Evolutionary conservation across 129 eudicot species (phyloP), one percentile per base, ranked within the genome.

Genomic region (Escallonia rubra): DNA sequence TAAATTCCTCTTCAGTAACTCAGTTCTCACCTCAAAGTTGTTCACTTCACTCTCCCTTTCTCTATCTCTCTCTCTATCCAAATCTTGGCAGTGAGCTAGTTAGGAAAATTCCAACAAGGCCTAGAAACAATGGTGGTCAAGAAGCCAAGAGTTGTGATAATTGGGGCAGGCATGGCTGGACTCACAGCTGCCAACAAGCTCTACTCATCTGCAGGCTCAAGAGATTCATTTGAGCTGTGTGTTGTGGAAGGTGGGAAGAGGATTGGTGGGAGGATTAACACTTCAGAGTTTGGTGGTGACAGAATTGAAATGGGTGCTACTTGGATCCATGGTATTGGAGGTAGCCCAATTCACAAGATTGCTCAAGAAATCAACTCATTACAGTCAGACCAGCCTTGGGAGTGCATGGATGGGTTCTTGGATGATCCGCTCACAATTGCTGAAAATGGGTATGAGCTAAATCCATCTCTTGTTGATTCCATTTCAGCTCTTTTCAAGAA

Each of bases 121-220:
- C 55, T 44, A 50, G 6, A 41, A 65, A 80, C 77, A 85, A 91
- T 91, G 96, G 86, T 72, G 71, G 76, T 64, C 49, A 84, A 80
- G 69, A 90, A 76, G 77, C 92, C 95, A 74, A 82, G 86, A 82
- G 79, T 90, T 40, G 97, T 87, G 77, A 82, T 90, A 59, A 78
- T 90, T 46, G 97, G 97, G 12, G 97, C 97, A 56, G 97, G 97
- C 66, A 82, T 90, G 82, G 97, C 97, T 10, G 97, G 97, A 3
- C 67, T 90, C 5, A 82, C 97, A 34, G 95, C 97, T 57, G 97
- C 97, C 7, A 82, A 85, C 79, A 91, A 81, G 96, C 90, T 91
- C 48, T 79, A 88, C 76, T 70, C 70, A 41, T 44, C 77, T 38
- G 64, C 68, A 23, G 73, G 73, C 67, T 69, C 81, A 43, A 76